Conservation (phyloP, 2,329 filamentous ascomycete genomes). For the Mollisiaceae sp. region DNA sequence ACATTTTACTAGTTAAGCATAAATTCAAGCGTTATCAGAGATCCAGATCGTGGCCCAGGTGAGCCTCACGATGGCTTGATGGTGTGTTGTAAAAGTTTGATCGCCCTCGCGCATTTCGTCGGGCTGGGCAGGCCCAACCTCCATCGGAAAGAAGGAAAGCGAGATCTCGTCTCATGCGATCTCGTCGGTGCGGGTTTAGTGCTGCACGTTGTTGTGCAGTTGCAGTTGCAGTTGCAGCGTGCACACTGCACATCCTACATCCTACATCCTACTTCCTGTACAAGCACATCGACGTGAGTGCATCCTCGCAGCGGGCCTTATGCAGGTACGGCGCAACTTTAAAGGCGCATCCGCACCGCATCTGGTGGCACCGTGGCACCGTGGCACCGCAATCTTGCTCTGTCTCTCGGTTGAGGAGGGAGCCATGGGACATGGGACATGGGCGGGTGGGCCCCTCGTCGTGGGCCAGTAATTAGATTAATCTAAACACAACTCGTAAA, state of each 20-base stretch:
- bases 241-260: neutral
- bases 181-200: neutral
- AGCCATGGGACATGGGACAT: too few relatives aligned
- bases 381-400: neutral
- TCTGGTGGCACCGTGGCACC: neutral
- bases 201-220: neutral
- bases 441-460: neutral
- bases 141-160: neutral
- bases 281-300: neutral
- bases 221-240: neutral
- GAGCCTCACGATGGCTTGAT: neutral
- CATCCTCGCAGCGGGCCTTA: neutral
- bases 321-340: neutral
- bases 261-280: neutral
- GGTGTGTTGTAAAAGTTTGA: slow-evolving; percentile 15
- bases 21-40: slow-evolving; percentile 20
- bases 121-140: neutral
- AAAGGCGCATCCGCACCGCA: too few relatives aligned
- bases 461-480: neutral
- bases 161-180: slow-evolving; percentile 5
- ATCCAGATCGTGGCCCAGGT: slow-evolving; percentile 5
- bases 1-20: slow-evolving; percentile 27
- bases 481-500: slow-evolving; percentile 3
- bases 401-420: neutral
- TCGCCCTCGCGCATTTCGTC: slow-evolving; percentile 8